These are phyloP conservation scores for Ustulina deusta DNA, from an alignment of 2,329 filamentous ascomycete species.

Conservation along the genomic window DNA sequence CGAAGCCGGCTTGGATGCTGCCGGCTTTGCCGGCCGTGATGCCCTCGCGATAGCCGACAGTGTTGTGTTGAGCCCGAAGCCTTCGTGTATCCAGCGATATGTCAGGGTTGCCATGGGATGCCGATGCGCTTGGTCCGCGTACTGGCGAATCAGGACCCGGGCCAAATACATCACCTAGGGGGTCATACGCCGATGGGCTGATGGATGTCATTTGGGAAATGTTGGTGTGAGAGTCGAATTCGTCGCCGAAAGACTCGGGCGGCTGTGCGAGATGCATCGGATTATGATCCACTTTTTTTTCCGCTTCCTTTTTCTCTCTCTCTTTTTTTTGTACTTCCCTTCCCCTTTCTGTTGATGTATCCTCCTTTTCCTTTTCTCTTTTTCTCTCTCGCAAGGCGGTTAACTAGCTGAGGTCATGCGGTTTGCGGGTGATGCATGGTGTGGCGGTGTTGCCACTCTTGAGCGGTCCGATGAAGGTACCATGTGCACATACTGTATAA, in stretches of 20 bases:
- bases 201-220: conserved; percentile 16
- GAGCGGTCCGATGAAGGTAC: neutral
- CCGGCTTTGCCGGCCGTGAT: conserved; percentile 79
- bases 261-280: conserved; percentile 35
- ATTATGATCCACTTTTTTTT: neutral
- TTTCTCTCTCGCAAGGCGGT: neutral
- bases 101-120: conserved; percentile 13
- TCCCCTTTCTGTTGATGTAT: neutral
- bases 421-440: no score
- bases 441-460: no score
- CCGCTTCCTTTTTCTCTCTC: neutral
- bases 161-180: conserved; percentile 34
- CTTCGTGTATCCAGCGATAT: conserved; percentile 76
- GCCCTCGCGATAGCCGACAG: conserved; percentile 91
- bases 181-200: conserved; percentile 19
- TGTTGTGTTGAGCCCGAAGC: conserved; percentile 81
- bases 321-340: neutral
- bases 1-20: conserved; percentile 88
- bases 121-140: neutral
- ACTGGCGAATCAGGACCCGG: conserved; percentile 4
- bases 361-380: neutral
- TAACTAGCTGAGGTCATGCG: no score
- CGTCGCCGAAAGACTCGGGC: conserved; percentile 32
- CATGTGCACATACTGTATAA: conserved; percentile 5
- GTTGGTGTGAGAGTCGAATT: conserved; percentile 19